phyloP scores from a whole-genome alignment of 371 early-diverging fungal species.

The Blyttiomyces sp. region DNA sequence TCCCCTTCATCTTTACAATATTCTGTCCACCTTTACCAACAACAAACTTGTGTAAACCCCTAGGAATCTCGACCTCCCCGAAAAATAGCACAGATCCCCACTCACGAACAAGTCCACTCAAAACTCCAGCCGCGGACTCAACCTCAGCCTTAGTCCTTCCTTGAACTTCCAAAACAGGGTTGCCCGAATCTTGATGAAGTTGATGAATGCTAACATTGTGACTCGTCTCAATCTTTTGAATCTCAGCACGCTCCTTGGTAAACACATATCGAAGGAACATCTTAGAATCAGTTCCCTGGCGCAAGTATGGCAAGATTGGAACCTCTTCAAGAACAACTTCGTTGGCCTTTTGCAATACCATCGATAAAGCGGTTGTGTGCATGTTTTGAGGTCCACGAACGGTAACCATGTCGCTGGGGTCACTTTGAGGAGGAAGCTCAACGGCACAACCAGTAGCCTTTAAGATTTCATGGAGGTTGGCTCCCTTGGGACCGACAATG shows the following conservation, averaged over 20 bases:
- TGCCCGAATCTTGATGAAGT: slow-evolving; percentile 1
- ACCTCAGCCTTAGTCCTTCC: slow-evolving; percentile 34
- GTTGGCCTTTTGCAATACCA: slow-evolving; percentile 71
- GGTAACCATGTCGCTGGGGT: slow-evolving; percentile 69
- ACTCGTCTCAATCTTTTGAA: slow-evolving; percentile 41
- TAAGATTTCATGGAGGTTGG: slow-evolving; percentile 72
- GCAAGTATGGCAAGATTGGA: slow-evolving; percentile 24
- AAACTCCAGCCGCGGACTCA: slow-evolving; percentile 30
- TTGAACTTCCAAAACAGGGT: slow-evolving; percentile 39
- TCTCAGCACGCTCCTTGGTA: slow-evolving; percentile 35
- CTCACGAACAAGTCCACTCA: slow-evolving; percentile 27
- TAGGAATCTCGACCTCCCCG: slow-evolving; percentile 70
- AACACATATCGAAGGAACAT: slow-evolving; percentile 38
- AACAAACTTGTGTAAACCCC: slow-evolving; percentile 75
- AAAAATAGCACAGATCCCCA: slow-evolving; percentile 46
- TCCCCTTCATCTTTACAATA: slow-evolving; percentile 44
- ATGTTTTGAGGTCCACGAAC: slow-evolving; percentile 76
- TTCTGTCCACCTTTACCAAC: slow-evolving; percentile 76
- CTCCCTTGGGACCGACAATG: slow-evolving; percentile 80
- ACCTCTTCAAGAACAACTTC: slow-evolving; percentile 39
- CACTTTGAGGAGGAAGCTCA: slow-evolving; percentile 66
- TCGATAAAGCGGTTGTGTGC: slow-evolving; percentile 62
- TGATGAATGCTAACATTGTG: slow-evolving; percentile 31
- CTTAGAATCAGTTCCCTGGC: slow-evolving; percentile 23
- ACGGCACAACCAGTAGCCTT: slow-evolving; percentile 80